Conservation (phyloP, 2,329 filamentous ascomycete genomes). For the Penicillium sp. region DNA sequence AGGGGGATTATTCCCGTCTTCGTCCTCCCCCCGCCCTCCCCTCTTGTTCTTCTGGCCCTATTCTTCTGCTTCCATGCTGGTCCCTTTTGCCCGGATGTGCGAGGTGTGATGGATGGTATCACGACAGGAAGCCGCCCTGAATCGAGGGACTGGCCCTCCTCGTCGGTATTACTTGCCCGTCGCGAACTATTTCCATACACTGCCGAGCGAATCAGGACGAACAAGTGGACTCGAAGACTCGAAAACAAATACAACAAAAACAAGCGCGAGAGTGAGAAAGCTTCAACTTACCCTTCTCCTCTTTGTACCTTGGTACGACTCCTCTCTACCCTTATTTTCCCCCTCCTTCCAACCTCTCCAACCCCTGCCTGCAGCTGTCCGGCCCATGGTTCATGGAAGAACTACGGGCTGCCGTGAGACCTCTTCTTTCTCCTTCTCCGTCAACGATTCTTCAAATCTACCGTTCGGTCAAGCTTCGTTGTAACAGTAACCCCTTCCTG, state of each 20-base stretch:
- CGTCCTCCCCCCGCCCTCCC: neutral
- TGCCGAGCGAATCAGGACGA: constrained; percentile 14
- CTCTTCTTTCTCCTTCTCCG: neutral
- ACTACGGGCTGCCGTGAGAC: constrained; percentile 26
- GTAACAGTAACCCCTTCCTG: constrained; percentile 35
- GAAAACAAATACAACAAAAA: neutral
- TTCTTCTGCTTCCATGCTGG: neutral
- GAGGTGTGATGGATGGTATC: constrained; percentile 16
- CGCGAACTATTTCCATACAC: constrained; percentile 20
- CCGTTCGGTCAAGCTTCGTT: constrained; percentile 16
- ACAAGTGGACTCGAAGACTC: neutral
- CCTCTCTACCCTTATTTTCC: neutral
- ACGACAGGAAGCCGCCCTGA: constrained; percentile 16
- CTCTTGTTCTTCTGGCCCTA: neutral
- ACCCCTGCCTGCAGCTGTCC: constrained; percentile 28
- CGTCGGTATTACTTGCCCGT: constrained; percentile 23
- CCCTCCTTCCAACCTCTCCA: constrained; percentile 2
- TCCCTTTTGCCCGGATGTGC: constrained; percentile 2
- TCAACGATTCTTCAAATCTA: neutral
- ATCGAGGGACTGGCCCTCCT: constrained; percentile 11
- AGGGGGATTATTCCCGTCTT: neutral
- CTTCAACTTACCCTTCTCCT: neutral
- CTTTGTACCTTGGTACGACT: neutral
- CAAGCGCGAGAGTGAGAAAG: neutral
- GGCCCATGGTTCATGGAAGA: constrained; percentile 20